Evolutionary conservation across 768 basidiomycete species (phyloP).

Genomic region (Boletus vinaceobasis): DNA sequence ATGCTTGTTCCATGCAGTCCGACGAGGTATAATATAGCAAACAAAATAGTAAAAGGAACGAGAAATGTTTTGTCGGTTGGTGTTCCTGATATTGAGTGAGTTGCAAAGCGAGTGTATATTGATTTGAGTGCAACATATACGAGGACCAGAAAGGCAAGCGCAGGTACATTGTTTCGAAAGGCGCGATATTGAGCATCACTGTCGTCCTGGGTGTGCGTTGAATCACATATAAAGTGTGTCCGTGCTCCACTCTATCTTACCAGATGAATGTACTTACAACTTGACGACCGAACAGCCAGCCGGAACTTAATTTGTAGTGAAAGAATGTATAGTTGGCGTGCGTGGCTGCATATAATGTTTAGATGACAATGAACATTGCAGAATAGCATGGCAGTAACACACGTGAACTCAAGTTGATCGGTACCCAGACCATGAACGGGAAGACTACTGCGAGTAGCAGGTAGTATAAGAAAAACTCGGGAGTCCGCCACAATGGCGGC

Average conservation of each 20-base stretch:
- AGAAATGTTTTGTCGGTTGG: constrained; percentile 34
- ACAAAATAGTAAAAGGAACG: constrained; percentile 56
- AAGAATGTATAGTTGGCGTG: constrained; percentile 75
- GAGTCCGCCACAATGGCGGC: constrained; percentile 68
- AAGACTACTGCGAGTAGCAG: constrained; percentile 57
- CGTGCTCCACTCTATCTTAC: background rate
- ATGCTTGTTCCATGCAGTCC: constrained; percentile 79
- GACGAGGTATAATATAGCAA: constrained; percentile 62
- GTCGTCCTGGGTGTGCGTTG: constrained; percentile 63
- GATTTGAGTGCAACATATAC: constrained; percentile 58
- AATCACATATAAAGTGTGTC: background rate
- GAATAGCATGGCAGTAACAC: constrained; percentile 33
- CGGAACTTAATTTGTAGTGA: constrained; percentile 51
- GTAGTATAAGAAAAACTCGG: constrained; percentile 80
- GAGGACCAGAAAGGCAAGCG: constrained; percentile 47
- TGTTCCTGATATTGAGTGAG: constrained; percentile 23
- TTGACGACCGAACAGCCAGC: constrained; percentile 80
- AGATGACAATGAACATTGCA: background rate
- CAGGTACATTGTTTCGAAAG: constrained; percentile 77
- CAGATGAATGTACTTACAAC: constrained; percentile 52
- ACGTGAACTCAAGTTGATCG: constrained; percentile 72
- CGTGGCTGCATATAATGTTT: constrained; percentile 43
- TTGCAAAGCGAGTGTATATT: constrained; percentile 38
- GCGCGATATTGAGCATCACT: constrained; percentile 88
- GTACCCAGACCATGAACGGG: constrained; percentile 74